Evolutionary conservation across 495 filamentous ascomycete genomes (phyloP).

Genomic region (Penicillium macrosclerotiorum): DNA sequence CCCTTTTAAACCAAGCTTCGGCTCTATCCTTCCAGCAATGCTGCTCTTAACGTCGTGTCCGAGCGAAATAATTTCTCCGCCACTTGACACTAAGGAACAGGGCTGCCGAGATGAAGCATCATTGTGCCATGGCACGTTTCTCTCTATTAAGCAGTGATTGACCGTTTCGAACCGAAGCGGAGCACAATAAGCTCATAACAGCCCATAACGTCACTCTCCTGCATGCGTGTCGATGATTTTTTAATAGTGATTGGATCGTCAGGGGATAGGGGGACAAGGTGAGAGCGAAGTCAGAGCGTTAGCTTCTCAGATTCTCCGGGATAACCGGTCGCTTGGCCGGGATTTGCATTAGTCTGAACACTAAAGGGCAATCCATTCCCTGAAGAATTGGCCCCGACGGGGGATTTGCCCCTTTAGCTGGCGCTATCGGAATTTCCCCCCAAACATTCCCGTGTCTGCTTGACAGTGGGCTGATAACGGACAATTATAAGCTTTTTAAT

Average conservation of each 20-base stretch:
- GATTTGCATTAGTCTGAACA: conserved; percentile 10
- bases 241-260: conserved; percentile 5
- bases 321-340: conserved; percentile 2
- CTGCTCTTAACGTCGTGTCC: too few species aligned
- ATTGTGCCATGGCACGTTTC: conserved; percentile 11
- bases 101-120: not conserved
- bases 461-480: too few species aligned
- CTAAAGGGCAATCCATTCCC: conserved; percentile 9
- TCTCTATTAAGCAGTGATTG: conserved; percentile 17
- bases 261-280: not conserved
- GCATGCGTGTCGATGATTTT: not conserved
- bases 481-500: too few species aligned
- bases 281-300: not conserved
- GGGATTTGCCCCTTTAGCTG: conserved; percentile 10
- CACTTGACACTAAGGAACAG: not conserved
- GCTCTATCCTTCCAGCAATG: too few species aligned
- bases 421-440: not conserved
- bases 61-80: not conserved
- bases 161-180: conserved; percentile 15
- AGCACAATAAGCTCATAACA: too few species aligned
- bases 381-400: conserved; percentile 12
- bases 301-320: conserved; percentile 7
- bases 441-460: too few species aligned
- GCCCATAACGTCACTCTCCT: conserved; percentile 5
- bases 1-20: too few species aligned